Conservation (phyloP, 202 grass and related monocot species). For the Brachypodium distachyon region DNA sequence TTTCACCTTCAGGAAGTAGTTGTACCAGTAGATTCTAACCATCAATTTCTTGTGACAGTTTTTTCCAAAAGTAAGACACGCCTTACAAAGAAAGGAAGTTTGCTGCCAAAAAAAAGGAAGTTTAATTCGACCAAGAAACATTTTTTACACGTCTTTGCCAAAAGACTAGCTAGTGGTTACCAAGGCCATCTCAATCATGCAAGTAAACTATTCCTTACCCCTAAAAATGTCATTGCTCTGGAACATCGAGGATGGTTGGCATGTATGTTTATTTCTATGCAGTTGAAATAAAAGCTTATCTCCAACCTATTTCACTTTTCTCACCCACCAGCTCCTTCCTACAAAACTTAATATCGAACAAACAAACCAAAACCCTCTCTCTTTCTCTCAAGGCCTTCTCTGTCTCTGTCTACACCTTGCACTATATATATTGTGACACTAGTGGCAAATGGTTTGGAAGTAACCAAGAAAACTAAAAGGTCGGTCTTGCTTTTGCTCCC, state of each 20-base stretch:
- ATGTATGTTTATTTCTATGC: constrained; percentile 27
- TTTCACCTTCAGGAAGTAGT: neutral
- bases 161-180: too few relatives aligned
- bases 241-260: neutral
- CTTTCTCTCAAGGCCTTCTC: neutral
- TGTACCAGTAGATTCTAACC: neutral
- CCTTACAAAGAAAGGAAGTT: neutral
- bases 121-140: too few relatives aligned
- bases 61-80: neutral
- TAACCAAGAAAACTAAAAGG: neutral
- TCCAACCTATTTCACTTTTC: constrained; percentile 25
- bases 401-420: neutral
- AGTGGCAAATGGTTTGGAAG: neutral
- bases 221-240: neutral
- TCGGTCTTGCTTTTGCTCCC: neutral
- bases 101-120: neutral
- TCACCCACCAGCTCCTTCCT: constrained; percentile 29
- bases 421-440: neutral
- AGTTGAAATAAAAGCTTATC: constrained; percentile 36
- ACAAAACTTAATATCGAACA: neutral
- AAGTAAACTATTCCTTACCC: too few relatives aligned
- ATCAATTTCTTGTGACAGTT: neutral
- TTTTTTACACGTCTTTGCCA: neutral
- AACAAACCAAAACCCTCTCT: neutral
- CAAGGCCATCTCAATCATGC: too few relatives aligned